Percentiles rank a stretch among this genome's conserved stretches.
phyloP scores from a whole-genome alignment of 495 filamentous ascomycete species.

The Aspergillus coremiiformis region DNA sequence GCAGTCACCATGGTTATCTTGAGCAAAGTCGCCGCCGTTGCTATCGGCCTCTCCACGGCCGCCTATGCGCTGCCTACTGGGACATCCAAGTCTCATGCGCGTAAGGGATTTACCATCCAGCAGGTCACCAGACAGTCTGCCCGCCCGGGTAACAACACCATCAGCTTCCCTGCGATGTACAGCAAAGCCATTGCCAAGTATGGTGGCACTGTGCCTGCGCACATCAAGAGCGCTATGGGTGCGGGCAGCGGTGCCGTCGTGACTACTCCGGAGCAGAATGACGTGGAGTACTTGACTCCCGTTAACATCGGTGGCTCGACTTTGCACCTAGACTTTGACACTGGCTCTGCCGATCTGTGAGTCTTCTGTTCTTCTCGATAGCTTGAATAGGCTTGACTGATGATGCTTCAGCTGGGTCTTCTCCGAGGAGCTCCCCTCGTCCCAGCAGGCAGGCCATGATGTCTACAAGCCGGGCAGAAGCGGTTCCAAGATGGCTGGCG shows the following conservation, averaged over 20 bases:
- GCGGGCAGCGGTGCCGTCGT: constrained; percentile 39
- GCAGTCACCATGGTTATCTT: constrained; percentile 37
- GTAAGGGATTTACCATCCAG: constrained; percentile 36
- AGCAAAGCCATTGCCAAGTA: constrained; percentile 40
- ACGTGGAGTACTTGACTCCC: constrained; percentile 59
- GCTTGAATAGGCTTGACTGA: constrained; percentile 6
- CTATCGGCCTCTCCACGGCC: constrained; percentile 27
- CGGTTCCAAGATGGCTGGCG: constrained; percentile 43
- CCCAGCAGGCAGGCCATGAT: constrained; percentile 49
- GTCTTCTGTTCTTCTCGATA: constrained; percentile 11
- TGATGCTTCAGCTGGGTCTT: constrained; percentile 42
- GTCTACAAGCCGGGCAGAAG: constrained; percentile 53
- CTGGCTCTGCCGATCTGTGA: constrained; percentile 69
- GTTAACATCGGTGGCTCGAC: constrained; percentile 57
- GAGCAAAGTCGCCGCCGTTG: constrained; percentile 29
- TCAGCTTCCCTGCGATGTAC: constrained; percentile 37
- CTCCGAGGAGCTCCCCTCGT: constrained; percentile 38
- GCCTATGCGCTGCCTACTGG: constrained; percentile 28
- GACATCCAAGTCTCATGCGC: neutral
- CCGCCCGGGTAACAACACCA: constrained; percentile 17
- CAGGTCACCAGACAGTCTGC: constrained; percentile 20
- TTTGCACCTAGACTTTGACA: constrained; percentile 65
- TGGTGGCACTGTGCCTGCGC: constrained; percentile 30
- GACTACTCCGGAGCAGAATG: constrained; percentile 49
- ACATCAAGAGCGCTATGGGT: constrained; percentile 33